Base-by-base conservation (phyloP, 257 asterid genomes). In the Nicotiana sylvestris region DNA sequence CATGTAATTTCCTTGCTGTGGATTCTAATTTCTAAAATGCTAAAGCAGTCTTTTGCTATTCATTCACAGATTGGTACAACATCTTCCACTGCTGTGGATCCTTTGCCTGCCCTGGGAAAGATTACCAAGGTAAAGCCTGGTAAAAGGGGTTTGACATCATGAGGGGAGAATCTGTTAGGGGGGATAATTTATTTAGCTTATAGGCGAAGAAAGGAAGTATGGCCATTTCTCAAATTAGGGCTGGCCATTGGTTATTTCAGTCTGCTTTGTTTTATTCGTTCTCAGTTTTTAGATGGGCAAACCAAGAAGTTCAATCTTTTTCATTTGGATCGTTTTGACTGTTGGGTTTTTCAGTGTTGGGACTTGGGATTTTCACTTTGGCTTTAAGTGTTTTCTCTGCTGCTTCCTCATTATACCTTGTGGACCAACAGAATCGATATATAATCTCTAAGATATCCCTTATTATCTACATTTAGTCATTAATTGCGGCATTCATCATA, bases 71-170 rank as follows among this genome's bases (percentile, higher is more conserved):
- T 94, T 74, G 99, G 99, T 65, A 93, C 94, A 39, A 96, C 98
- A 76, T 96, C 99, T 35, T 96, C 99, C 80, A 89, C 98, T 25
- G 97, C 98, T 80, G 97, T 96, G 85, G 98, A 96, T 91, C 98
- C 98, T 65, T 87, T 96, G 90, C 90, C 82, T 77, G 95, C 87
- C 39, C 83, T 94, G 57, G 98, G 94, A 83, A 89, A 88, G 82
- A 89, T 93, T 84, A 39, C 96, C 57, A 90, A 89, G 89, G 99
- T 96, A 80, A 86, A 46, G 64, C 12, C 51, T 81, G 39, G 74
- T 58, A 39, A 39, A 43, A 25, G 74, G 25, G 13, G 51, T 78
- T 69, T 53, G 57, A 62, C 8, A 74, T 74, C 27, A 74, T 72
- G 78, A 10, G 33, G 64, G 80, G 80, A 76, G 29, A 51, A 74